Conservation (phyloP, 495 filamentous ascomycete genomes). For the Aspergillus carlsbadensis region DNA sequence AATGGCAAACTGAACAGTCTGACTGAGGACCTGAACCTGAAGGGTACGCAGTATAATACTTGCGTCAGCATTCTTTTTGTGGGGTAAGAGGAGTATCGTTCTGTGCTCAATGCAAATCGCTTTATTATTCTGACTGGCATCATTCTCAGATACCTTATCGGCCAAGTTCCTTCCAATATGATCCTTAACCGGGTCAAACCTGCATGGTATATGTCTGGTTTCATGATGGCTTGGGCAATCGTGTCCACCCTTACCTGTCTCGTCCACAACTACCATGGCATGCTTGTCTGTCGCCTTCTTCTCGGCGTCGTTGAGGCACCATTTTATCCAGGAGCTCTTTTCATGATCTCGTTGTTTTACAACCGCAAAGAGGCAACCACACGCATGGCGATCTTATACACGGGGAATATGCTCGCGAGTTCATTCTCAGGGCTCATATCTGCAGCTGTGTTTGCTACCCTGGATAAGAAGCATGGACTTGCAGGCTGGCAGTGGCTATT, state of each 20-base stretch:
- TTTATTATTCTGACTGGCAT: constrained; percentile 1
- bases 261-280: constrained; percentile 39
- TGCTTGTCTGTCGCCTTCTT: constrained; percentile 37
- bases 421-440: constrained; percentile 31
- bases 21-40: constrained; percentile 40
- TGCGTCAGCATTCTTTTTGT: constrained; percentile 58
- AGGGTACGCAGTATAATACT: constrained; percentile 49
- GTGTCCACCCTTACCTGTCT: constrained; percentile 45
- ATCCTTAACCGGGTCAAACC: constrained; percentile 47
- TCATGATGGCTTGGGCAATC: constrained; percentile 51
- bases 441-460: constrained; percentile 20
- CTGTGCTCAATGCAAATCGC: not conserved
- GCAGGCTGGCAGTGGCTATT: constrained; percentile 35
- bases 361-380: constrained; percentile 38
- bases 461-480: constrained; percentile 21
- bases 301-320: constrained; percentile 51
- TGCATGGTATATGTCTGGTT: constrained; percentile 33
- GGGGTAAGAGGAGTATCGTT: constrained; percentile 33
- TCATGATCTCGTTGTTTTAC: constrained; percentile 46
- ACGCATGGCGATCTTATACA: constrained; percentile 27
- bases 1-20: constrained; percentile 38
- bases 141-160: constrained; percentile 39
- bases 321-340: constrained; percentile 46
- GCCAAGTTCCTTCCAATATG: constrained; percentile 58
- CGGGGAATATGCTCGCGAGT: constrained; percentile 23